Evolutionary conservation across 208 protist genomes (phyloP).

Genomic region (Tetramitus jugosus): DNA sequence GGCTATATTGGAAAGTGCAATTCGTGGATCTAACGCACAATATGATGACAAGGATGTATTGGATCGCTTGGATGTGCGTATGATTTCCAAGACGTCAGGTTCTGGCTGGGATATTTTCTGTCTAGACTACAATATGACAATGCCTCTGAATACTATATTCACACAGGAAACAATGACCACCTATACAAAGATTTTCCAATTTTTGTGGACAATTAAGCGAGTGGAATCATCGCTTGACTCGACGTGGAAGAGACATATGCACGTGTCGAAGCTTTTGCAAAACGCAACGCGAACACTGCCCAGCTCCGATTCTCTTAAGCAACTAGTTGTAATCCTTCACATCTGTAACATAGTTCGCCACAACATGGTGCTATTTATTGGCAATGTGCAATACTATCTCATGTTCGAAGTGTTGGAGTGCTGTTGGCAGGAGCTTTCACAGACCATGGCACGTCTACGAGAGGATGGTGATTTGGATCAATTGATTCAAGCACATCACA

Average conservation of each 20-base stretch:
- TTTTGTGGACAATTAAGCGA: conserved; percentile 26
- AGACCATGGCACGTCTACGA: not conserved
- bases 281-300: not conserved
- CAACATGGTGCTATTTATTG: conserved; percentile 52
- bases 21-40: conserved; percentile 43
- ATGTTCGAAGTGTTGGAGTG: conserved; percentile 51
- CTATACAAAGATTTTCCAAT: conserved; percentile 17
- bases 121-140: conserved; percentile 53
- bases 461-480: conserved; percentile 17
- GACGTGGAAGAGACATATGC: conserved; percentile 10
- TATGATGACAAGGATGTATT: conserved; percentile 46
- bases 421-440: not conserved
- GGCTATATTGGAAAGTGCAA: conserved; percentile 45
- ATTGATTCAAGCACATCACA: not conserved
- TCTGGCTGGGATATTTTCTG: conserved; percentile 59
- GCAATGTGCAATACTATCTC: conserved; percentile 61
- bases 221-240: conserved; percentile 4
- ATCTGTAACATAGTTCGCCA: conserved; percentile 29
- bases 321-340: not conserved
- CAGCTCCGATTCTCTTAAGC: no score
- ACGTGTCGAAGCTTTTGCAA: not conserved
- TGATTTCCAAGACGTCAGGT: conserved; percentile 26
- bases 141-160: conserved; percentile 50
- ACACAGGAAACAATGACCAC: conserved; percentile 9
- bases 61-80: conserved; percentile 49